Conservation (phyloP, 1,139 yeast genomes). For the Saccharomyces hybrid region DNA sequence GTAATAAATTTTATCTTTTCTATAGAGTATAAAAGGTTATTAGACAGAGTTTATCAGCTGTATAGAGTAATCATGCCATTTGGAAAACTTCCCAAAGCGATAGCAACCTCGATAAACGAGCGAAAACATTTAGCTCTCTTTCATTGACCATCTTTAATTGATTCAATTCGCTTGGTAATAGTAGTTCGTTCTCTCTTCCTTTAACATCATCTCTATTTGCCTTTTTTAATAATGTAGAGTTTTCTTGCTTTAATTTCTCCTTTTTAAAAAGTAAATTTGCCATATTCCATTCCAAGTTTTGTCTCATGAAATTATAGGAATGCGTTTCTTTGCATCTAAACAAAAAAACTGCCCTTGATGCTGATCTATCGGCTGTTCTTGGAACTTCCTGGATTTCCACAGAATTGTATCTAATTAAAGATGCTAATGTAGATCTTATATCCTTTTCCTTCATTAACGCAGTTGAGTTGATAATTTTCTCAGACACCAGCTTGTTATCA, state of each 20-base stretch:
- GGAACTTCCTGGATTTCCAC: conserved; percentile 88
- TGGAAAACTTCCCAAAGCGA: conserved; percentile 47
- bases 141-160: conserved; percentile 58
- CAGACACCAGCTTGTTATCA: conserved; percentile 67
- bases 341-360: conserved; percentile 76
- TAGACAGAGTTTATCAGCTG: neutral
- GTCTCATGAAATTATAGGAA: conserved; percentile 43
- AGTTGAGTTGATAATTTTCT: conserved; percentile 67
- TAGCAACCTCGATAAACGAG: conserved; percentile 48
- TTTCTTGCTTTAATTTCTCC: conserved; percentile 50
- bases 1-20: neutral
- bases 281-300: conserved; percentile 59
- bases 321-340: conserved; percentile 62
- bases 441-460: conserved; percentile 73
- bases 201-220: conserved; percentile 85
- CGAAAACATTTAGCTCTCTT: conserved; percentile 47
- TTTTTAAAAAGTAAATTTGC: conserved; percentile 54
- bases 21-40: neutral
- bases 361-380: conserved; percentile 84
- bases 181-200: conserved; percentile 68
- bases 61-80: conserved; percentile 22
- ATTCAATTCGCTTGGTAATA: conserved; percentile 66
- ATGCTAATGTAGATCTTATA: conserved; percentile 57
- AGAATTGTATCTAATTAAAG: conserved; percentile 49
- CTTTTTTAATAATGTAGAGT: conserved; percentile 64